Evolutionary conservation across 768 basidiomycete genomes (phyloP).

Genomic region (Lyophyllum semitale): DNA sequence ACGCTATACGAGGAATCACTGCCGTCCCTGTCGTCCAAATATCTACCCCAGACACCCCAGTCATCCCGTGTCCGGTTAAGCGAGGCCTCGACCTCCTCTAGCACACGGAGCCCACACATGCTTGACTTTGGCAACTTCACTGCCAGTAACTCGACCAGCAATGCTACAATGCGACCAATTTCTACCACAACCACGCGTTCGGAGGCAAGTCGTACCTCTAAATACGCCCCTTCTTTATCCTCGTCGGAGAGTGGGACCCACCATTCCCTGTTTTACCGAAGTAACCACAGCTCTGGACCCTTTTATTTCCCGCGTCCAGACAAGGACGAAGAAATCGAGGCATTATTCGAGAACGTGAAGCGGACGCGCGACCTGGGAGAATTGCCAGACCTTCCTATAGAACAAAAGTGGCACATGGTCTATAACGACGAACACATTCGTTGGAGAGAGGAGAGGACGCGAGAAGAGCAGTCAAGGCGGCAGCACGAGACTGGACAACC

Average conservation of each 20-base stretch:
- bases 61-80: constrained; percentile 48
- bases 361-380: constrained; percentile 67
- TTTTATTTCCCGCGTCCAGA: constrained; percentile 81
- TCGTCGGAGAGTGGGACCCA: constrained; percentile 45
- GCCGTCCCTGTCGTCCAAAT: constrained; percentile 30
- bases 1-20: constrained; percentile 57
- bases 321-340: constrained; percentile 76
- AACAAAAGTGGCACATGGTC: constrained; percentile 93
- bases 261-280: constrained; percentile 52
- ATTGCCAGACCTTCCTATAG: constrained; percentile 60
- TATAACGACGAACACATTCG: constrained; percentile 79
- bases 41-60: constrained; percentile 35
- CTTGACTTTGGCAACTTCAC: constrained; percentile 55
- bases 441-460: constrained; percentile 72
- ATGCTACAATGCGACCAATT: constrained; percentile 46
- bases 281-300: constrained; percentile 51
- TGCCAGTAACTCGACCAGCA: constrained; percentile 21
- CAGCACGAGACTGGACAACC: constrained; percentile 61
- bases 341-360: constrained; percentile 76
- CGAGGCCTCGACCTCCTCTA: constrained; percentile 57
- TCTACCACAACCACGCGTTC: constrained; percentile 57
- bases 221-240: constrained; percentile 60
- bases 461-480: constrained; percentile 61
- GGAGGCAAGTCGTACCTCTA: constrained; percentile 60
- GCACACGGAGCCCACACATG: constrained; percentile 48